Conservation (phyloP, 2,329 filamentous ascomycete species). For the Ophiostoma sp. region DNA sequence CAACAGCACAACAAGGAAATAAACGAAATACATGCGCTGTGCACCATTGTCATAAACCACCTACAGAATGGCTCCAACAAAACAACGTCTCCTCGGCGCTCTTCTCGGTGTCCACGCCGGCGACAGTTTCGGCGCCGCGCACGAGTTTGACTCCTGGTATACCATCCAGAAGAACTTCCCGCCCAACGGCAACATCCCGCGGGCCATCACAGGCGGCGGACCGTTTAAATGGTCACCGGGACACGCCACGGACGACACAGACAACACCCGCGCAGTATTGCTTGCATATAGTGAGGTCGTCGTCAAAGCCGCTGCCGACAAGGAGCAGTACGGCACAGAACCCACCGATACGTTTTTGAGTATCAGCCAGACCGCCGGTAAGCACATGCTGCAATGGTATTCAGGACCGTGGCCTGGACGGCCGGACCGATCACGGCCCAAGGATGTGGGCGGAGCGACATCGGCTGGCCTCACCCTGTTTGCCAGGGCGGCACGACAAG, state of each 20-base stretch:
- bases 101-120: conserved; percentile 50
- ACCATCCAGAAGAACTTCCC: conserved; percentile 40
- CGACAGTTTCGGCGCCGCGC: conserved; percentile 48
- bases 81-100: conserved; percentile 43
- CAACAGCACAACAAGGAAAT: not conserved
- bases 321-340: not conserved
- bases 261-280: conserved; percentile 48
- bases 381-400: conserved; percentile 46
- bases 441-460: conserved; percentile 46
- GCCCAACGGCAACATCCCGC: conserved; percentile 39
- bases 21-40: not conserved
- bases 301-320: not conserved
- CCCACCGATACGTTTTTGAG: conserved; percentile 28
- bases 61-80: conserved; percentile 2
- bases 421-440: conserved; percentile 36
- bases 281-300: conserved; percentile 43
- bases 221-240: conserved; percentile 45
- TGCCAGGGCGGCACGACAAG: conserved; percentile 26
- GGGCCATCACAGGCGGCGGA: conserved; percentile 48
- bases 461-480: conserved; percentile 38
- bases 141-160: conserved; percentile 45
- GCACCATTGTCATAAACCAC: not conserved
- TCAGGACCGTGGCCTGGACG: conserved; percentile 47
- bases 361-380: conserved; percentile 40
- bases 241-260: conserved; percentile 51